These are phyloP conservation scores for Nigrospora sphaerica DNA, from an alignment of 2,329 filamentous ascomycete genomes.

Conservation along the genomic window DNA sequence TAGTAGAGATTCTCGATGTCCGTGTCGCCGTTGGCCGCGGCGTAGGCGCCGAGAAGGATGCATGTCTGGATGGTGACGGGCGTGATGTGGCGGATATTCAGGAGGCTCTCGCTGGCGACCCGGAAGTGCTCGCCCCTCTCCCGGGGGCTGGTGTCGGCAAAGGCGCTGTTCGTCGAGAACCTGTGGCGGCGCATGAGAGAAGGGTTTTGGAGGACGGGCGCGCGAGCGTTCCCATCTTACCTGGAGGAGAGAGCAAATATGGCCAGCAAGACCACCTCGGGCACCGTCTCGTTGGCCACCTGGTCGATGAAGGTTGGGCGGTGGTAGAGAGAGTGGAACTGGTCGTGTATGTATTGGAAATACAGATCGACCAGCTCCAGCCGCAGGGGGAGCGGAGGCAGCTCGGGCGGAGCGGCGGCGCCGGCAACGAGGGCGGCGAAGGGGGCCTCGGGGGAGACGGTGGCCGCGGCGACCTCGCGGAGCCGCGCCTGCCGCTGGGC, in stretches of 20 bases:
- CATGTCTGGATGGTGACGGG: conserved; percentile 30
- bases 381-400: conserved; percentile 3
- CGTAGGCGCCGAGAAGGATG: conserved; percentile 26
- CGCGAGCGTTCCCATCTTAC: not conserved
- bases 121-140: conserved; percentile 13
- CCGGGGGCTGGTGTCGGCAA: conserved; percentile 12
- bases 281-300: conserved; percentile 12
- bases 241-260: conserved; percentile 17
- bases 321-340: conserved; percentile 25
- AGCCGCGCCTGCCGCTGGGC: conserved; percentile 1
- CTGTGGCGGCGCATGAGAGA: not conserved
- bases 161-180: conserved; percentile 13
- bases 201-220: no score
- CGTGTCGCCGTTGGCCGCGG: conserved; percentile 25
- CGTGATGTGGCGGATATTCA: conserved; percentile 27
- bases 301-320: conserved; percentile 16
- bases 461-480: not conserved
- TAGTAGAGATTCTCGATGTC: conserved; percentile 30
- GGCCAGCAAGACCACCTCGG: conserved; percentile 13
- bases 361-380: conserved; percentile 23
- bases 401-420: not conserved
- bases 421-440: not conserved
- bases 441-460: not conserved
- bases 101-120: conserved; percentile 13
- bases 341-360: conserved; percentile 23